phyloP scores from a whole-genome alignment of 2,329 filamentous ascomycete species.

The Xylaria sp. region DNA sequence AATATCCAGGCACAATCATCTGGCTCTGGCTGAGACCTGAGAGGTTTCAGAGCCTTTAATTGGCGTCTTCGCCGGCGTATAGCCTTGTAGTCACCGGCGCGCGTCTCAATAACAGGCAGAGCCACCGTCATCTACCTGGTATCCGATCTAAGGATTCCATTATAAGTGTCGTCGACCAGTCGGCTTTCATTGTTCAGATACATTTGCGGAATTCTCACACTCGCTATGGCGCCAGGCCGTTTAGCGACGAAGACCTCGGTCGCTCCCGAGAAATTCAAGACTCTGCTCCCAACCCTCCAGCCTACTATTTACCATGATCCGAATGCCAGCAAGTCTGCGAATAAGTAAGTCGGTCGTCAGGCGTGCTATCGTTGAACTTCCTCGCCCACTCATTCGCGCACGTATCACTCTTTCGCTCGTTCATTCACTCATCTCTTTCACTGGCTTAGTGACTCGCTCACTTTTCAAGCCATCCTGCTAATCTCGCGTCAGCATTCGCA shows the following conservation, averaged over 20 bases:
- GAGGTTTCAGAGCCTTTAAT: neutral
- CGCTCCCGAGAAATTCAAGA: conserved; percentile 33
- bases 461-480: neutral
- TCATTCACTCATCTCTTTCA: neutral
- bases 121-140: too few relatives aligned
- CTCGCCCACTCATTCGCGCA: neutral
- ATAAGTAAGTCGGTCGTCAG: conserved; percentile 26
- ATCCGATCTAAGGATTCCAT: too few relatives aligned
- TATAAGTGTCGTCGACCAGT: neutral
- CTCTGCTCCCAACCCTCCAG: conserved; percentile 29
- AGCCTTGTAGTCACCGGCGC: neutral
- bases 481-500: conserved; percentile 55
- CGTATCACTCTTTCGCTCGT: neutral
- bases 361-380: neutral
- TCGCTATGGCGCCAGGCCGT: conserved; percentile 26
- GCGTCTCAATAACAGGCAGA: neutral
- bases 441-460: neutral
- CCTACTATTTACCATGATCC: conserved; percentile 33
- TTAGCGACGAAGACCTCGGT: conserved; percentile 28
- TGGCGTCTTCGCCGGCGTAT: neutral
- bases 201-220: neutral
- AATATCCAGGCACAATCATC: too few relatives aligned
- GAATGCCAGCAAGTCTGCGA: conserved; percentile 25
- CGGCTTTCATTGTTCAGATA: neutral
- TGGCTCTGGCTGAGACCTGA: too few relatives aligned